Base-by-base conservation (phyloP, 1,284 basidiomycete genomes). In the Exsudoporus floridanus region DNA sequence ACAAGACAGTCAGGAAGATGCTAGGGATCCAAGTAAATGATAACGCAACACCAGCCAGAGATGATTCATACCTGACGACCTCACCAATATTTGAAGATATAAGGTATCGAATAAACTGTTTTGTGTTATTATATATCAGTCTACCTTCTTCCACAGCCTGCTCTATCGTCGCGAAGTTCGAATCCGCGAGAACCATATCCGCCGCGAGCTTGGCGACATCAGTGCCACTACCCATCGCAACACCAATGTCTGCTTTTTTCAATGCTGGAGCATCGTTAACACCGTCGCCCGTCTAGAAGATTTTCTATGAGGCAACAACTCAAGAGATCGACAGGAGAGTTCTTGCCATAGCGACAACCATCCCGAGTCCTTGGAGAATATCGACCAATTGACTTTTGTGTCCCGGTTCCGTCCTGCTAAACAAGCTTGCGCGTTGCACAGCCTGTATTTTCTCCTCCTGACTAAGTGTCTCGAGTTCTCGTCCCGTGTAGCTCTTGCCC, bases 81-180 rank as follows among this genome's bases (percentile, higher is more conserved):
- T 98, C 95, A 57, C 96, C 95, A 67, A 98, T 98, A 77, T 98
- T 99, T 54, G 92, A 95, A 38, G 94, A 97, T 73, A 99, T 92
- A 65, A 92, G 84, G 73, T 92, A 92, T 54, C 93, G 88, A 71
- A 96, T 95, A 70, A 99, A 99, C 69, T 96, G 93, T 75, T 98
- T 98, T 46, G 94, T 98, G 74, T 98, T 98, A 77, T 98, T 98
- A 75, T 98, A 99, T 69, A 99, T 99, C 50, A 93, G 79, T 69
- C 97, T 80, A 60, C 96, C 96, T 74, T 98, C 95, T 71, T 98
- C 94, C 36, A 99, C 94, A 3, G 96, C 96, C 55, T 87, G 81
- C 63, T 97, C 88, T 70, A 99, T 97, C 1, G 97, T 98, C 7
- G 94, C 82, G 66, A 92, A 92, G 73, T 92, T 92, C 13, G 88